Percentiles rank a stretch among this genome's conserved stretches.
These are phyloP conservation scores for Extremus antarcticus DNA, from an alignment of 495 filamentous ascomycete species.

Conservation along the genomic window DNA sequence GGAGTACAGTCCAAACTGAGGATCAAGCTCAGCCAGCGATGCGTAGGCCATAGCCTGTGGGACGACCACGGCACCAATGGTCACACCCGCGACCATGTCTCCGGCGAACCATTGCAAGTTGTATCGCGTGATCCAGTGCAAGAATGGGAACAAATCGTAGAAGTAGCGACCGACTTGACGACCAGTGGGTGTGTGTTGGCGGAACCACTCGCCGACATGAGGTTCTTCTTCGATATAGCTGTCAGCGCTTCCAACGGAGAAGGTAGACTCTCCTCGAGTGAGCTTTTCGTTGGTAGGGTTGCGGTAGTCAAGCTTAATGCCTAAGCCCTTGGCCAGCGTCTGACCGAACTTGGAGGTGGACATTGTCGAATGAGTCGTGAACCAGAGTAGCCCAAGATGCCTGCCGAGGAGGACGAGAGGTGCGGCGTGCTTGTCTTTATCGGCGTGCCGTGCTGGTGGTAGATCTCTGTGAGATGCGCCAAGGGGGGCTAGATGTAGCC, in stretches of 20 bases:
- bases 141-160: constrained; percentile 69
- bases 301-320: constrained; percentile 65
- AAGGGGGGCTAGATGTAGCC: background rate
- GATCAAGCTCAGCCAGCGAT: constrained; percentile 61
- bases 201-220: constrained; percentile 59
- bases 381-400: background rate
- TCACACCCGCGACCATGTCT: constrained; percentile 88
- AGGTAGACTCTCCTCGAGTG: constrained; percentile 65
- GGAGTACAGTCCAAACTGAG: constrained; percentile 85
- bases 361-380: background rate
- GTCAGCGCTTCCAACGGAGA: constrained; percentile 64
- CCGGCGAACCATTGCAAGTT: constrained; percentile 81
- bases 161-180: constrained; percentile 48
- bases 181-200: constrained; percentile 46
- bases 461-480: background rate
- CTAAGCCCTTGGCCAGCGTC: constrained; percentile 64
- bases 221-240: constrained; percentile 80
- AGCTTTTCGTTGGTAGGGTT: constrained; percentile 36
- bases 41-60: constrained; percentile 98
- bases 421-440: background rate
- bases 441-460: background rate
- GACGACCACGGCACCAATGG: constrained; percentile 89
- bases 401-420: background rate
- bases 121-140: constrained; percentile 77
- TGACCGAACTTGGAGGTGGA: constrained; percentile 47